These are phyloP conservation scores for Nephelium lappaceum DNA, from an alignment of 345 rosid species.

Conservation along the genomic window DNA sequence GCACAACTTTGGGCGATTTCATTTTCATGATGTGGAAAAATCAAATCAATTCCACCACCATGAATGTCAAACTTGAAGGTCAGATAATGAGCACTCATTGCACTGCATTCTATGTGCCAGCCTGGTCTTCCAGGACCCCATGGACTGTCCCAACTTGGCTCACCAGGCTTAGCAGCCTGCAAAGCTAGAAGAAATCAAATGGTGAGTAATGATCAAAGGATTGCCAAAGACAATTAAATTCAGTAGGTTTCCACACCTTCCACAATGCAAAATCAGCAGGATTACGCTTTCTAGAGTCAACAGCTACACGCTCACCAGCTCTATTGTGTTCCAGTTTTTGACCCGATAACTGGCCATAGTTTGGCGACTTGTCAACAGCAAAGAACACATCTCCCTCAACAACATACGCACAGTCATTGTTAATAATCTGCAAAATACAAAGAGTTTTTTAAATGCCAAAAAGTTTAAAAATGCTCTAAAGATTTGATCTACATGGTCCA, in stretches of 20 bases:
- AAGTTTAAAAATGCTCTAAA: neutral
- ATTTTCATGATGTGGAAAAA: slow-evolving; percentile 87
- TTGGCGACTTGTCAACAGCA: slow-evolving; percentile 66
- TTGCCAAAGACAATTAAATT: neutral
- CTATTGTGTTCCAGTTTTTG: slow-evolving; percentile 69
- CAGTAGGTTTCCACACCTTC: slow-evolving; percentile 55
- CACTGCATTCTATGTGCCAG: slow-evolving; percentile 99
- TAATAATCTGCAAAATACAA: slow-evolving; percentile 62
- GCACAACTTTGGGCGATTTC: slow-evolving; percentile 89
- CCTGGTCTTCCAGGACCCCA: slow-evolving; percentile 98
- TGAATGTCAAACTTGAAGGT: slow-evolving; percentile 75
- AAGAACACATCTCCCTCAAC: slow-evolving; percentile 88
- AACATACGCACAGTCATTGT: slow-evolving; percentile 67
- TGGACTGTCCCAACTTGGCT: slow-evolving; percentile 85
- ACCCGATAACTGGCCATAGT: slow-evolving; percentile 79
- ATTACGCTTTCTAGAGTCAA: slow-evolving; percentile 81
- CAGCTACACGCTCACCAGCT: slow-evolving; percentile 87
- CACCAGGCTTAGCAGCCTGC: slow-evolving; percentile 91
- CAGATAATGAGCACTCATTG: slow-evolving; percentile 86
- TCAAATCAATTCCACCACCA: slow-evolving; percentile 83
- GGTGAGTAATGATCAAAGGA: neutral
- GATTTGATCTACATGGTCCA: neutral
- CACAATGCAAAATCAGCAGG: slow-evolving; percentile 92
- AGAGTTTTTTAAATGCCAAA: neutral
- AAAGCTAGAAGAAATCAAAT: slow-evolving; percentile 19